Conservation (phyloP, 345 rosid genomes). For the Eucalyptus grandis region DNA sequence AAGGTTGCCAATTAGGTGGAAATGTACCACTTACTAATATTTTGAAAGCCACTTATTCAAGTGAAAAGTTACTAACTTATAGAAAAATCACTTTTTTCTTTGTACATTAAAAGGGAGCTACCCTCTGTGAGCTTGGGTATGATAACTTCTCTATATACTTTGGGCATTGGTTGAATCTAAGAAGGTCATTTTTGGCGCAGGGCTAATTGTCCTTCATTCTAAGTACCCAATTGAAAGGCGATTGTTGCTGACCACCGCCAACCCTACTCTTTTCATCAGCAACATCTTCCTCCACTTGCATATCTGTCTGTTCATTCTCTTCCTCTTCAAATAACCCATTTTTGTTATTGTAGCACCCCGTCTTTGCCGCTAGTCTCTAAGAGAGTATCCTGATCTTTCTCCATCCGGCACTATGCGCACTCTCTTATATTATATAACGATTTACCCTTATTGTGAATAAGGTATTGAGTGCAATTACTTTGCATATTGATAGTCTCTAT, state of each 20-base stretch:
- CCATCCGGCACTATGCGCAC: no score
- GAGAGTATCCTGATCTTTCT: no score
- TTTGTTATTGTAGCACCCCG: no score
- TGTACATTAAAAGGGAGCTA: background rate
- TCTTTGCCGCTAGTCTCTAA: no score
- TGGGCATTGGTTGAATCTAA: background rate
- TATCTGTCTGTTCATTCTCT: no score
- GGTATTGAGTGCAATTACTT: background rate
- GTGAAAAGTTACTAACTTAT: background rate
- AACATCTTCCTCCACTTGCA: no score
- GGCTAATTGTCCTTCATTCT: no score
- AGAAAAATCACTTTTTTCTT: background rate
- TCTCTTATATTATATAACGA: background rate
- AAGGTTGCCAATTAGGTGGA: background rate
- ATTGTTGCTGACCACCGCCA: no score
- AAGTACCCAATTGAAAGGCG: no score
- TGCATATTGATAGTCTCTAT: background rate
- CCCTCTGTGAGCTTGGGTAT: background rate
- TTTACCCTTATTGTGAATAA: background rate
- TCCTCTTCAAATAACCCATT: no score
- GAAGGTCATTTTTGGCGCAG: background rate
- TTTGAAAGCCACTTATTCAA: background rate
- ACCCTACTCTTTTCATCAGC: no score
- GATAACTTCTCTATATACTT: background rate
- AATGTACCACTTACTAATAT: background rate